phyloP scores from a whole-genome alignment of 495 filamentous ascomycete species.

The Evansstolkia leycettana region DNA sequence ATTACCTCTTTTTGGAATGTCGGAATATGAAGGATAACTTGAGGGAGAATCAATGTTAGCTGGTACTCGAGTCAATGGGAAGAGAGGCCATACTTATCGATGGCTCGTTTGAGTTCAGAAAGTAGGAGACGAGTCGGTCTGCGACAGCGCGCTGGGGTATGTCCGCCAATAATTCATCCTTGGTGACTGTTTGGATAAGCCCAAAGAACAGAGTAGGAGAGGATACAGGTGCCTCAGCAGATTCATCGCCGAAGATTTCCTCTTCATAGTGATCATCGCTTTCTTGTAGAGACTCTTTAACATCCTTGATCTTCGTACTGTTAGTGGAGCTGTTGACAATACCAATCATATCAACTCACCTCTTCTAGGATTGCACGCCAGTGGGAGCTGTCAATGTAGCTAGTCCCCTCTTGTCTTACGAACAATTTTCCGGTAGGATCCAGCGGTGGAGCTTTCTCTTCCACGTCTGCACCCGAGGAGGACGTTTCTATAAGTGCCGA shows the following conservation, averaged over 20 bases:
- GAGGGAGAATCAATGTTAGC: neutral
- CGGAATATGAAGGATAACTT: slow-evolving; percentile 32
- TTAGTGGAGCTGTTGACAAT: no score
- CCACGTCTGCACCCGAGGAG: slow-evolving; percentile 54
- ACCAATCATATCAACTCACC: slow-evolving; percentile 23
- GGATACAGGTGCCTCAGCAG: no score
- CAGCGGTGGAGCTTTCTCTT: slow-evolving; percentile 29
- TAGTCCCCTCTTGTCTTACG: slow-evolving; percentile 37
- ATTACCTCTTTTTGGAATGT: slow-evolving; percentile 25
- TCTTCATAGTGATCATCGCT: slow-evolving; percentile 14
- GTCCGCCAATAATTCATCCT: slow-evolving; percentile 26
- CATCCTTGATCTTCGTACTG: slow-evolving; percentile 26
- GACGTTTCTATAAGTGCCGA: slow-evolving; percentile 10
- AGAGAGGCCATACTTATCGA: slow-evolving; percentile 17
- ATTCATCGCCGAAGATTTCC: no score
- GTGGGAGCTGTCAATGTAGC: slow-evolving; percentile 36
- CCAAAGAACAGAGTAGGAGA: slow-evolving; percentile 32
- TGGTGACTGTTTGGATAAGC: slow-evolving; percentile 14
- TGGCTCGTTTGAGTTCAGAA: slow-evolving; percentile 33
- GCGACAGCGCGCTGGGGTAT: slow-evolving; percentile 27
- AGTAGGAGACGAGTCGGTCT: slow-evolving; percentile 33
- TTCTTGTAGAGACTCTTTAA: slow-evolving; percentile 18
- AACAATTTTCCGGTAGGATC: slow-evolving; percentile 56
- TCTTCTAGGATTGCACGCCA: slow-evolving; percentile 41
- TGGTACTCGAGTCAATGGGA: neutral